Base-by-base conservation (phyloP, 1,284 basidiomycete species). In the Leccinum pseudoinsigne region DNA sequence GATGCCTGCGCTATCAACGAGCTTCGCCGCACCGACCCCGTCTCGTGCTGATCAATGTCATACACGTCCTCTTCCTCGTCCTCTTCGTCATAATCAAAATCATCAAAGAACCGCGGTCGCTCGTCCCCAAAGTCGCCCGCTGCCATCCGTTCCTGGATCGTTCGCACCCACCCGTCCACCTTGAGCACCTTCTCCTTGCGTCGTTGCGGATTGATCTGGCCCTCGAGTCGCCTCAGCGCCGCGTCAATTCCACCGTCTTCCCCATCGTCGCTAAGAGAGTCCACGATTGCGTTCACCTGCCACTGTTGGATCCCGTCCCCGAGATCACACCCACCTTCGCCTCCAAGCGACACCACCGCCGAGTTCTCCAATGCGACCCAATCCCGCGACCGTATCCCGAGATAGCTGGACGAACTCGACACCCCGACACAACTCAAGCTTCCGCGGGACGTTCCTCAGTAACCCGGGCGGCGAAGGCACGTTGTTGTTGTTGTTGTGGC, bases 121-220 rank as follows among this genome's bases (percentile, higher is more conserved):
- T 86, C 87, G 57, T 85, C 76, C 1, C 79, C 81, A 72, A 86
- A 87, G 66, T 88, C 85, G 1, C 86, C 87, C 23, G 80, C 81
- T 4, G 80, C 83, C 74, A 87, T 78, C 36, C 88, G 82, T 64
- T 86, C 82, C 67, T 86, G 84, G 21, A 93, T 90, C 21, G 83
- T 85, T 66, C 85, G 83, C 62, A 95, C 87, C 89, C 92, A 94
- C 9, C 85, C 84, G 72, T 94, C 89, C 4, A 95, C 92, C 71
- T 92, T 93, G 59, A 80, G 80, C 53, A 84, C 84, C 71, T 90
- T 93, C 69, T 87, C 86, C 67, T 83, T 79, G 70, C 89, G 84
- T 68, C 86, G 83, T 66, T 86, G 80, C 0, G 83, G 84, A 73
- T 91, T 92, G 63, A 95, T 91, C 71, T 93, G 87, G 0, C 93